Evolutionary conservation across 495 filamentous ascomycete genomes (phyloP).

Genomic region (Lichenothelia convexa): DNA sequence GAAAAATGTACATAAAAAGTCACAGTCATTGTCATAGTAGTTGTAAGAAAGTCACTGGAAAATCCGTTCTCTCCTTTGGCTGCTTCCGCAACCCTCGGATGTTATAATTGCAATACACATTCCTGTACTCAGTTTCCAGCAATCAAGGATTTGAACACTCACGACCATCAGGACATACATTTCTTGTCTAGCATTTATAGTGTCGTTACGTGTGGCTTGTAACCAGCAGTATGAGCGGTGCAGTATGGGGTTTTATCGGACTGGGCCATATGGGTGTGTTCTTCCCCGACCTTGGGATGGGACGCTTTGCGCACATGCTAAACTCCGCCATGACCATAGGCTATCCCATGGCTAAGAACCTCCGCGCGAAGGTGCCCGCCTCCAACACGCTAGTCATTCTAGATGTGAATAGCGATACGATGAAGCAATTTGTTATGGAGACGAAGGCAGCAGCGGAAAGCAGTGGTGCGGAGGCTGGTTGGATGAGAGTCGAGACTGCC

Average conservation of each 20-base stretch:
- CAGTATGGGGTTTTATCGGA: constrained; percentile 24
- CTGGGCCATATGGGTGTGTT: constrained; percentile 24
- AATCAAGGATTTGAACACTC: neutral
- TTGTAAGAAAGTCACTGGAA: neutral
- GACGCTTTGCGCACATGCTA: constrained; percentile 2
- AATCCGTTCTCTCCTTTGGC: neutral
- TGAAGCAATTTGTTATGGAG: constrained; percentile 10
- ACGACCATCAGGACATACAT: neutral
- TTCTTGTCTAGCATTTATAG: neutral
- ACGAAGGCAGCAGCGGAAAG: constrained; percentile 13
- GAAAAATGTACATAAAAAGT: neutral
- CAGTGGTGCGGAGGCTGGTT: constrained; percentile 15
- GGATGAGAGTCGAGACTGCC: constrained; percentile 15
- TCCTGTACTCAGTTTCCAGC: neutral
- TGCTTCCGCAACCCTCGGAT: neutral
- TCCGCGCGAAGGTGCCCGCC: constrained; percentile 23
- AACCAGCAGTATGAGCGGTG: constrained; percentile 1
- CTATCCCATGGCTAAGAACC: constrained; percentile 34
- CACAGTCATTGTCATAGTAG: neutral
- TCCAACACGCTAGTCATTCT: constrained; percentile 26
- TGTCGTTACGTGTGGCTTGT: neutral
- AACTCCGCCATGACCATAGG: constrained; percentile 16
- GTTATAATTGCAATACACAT: neutral
- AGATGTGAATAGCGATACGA: constrained; percentile 23
- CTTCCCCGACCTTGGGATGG: constrained; percentile 1